phyloP scores from a whole-genome alignment of 2,329 filamentous ascomycete species.

The Fusarium sp. region DNA sequence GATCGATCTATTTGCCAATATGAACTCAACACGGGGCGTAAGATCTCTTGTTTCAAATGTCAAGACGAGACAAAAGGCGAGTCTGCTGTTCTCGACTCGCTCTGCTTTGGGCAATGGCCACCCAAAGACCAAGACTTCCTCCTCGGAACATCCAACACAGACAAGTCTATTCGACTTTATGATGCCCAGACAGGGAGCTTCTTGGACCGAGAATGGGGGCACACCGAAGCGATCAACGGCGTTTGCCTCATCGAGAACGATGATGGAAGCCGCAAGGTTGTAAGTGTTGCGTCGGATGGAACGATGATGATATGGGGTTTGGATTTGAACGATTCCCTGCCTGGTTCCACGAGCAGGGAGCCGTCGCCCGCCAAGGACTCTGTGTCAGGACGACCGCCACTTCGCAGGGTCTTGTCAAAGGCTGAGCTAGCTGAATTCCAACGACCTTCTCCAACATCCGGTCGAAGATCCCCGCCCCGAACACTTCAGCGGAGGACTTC shows the following conservation, averaged over 20 bases:
- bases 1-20: constrained; percentile 72
- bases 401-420: constrained; percentile 87
- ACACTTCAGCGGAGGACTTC: constrained; percentile 67
- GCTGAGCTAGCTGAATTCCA: constrained; percentile 87
- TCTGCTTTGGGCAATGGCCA: constrained; percentile 72
- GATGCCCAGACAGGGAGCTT: constrained; percentile 81
- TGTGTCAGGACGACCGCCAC: constrained; percentile 73
- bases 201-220: constrained; percentile 90
- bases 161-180: constrained; percentile 95
- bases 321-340: constrained; percentile 60
- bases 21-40: constrained; percentile 75
- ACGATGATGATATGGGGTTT: constrained; percentile 84
- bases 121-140: constrained; percentile 73
- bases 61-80: constrained; percentile 84
- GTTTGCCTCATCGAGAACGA: constrained; percentile 76
- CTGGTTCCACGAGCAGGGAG: constrained; percentile 60
- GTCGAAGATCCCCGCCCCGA: constrained; percentile 67
- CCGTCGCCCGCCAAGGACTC: constrained; percentile 65
- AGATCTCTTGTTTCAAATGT: constrained; percentile 81
- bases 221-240: constrained; percentile 93
- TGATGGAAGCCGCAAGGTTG: constrained; percentile 67
- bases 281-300: constrained; percentile 83
- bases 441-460: constrained; percentile 59
- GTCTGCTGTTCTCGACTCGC: constrained; percentile 82
- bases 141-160: constrained; percentile 90